Evolutionary conservation across 225 moss, liverwort and hornwort species (phyloP), one percentile per base, ranked within the genome.

Genomic region (Polytrichum formosum): DNA sequence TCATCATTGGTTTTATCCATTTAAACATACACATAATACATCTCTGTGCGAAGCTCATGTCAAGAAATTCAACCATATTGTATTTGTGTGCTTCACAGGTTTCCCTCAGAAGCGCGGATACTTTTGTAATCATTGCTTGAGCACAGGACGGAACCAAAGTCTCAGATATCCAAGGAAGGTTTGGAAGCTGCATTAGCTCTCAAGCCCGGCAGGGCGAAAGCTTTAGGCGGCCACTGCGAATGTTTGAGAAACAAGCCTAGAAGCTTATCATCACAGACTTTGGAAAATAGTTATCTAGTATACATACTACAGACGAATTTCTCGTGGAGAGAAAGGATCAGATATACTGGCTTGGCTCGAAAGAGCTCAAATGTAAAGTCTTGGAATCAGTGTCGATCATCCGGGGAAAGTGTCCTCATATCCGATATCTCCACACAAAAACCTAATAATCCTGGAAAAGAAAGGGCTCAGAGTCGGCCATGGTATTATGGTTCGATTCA

Each of bases 401-500:
- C 46, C 16, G 46, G 46, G 46, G 46, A 46, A 46, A 46, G 46
- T 46, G 46, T 46, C 46, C 46, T 46, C 46, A 46, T 37, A 10
- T 46, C 46, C 46, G 46, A 46, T 0, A 46, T 46, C 10, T 46
- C 16, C 46, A 46, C 13, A 46, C 1, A 4, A 46, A 46, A 46
- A 46, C 10, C 0, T 3, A 13, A 13, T 6, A 58, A 3, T 0
- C 6, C 2, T 58, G 20, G 30, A 63, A 28, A 22, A 16, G 16
- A 13, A 17, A 63, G 6, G 6, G 26, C 63, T 63, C 28, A 63
- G 63, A 26, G 63, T 26, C 28, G 63, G 63, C 63, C 63, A 63
- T 63, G 63, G 63, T 63, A 37, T 66, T 73, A 21, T 73, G 82
- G 79, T 77, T 82, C 79, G 82, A 85, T 82, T 74, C 76, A 77